A percentile compares a stretch with the other conserved stretches of the same genome.
phyloP scores from a whole-genome alignment of 768 basidiomycete genomes.

The Russula foetens region DNA sequence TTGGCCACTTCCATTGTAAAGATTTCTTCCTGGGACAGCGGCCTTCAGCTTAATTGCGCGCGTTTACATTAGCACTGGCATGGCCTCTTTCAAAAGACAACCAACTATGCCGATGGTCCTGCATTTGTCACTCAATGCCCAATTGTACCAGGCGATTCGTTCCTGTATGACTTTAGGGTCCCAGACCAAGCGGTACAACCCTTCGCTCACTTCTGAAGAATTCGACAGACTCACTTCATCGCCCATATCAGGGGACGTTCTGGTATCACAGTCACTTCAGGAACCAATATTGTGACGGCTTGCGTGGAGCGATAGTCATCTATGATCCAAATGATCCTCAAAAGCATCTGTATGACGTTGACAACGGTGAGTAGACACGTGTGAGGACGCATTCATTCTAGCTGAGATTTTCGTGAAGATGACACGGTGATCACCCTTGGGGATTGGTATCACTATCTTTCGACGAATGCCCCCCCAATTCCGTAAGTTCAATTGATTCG shows the following conservation, averaged over 20 bases:
- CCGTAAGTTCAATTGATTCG: not conserved
- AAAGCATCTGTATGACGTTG: slow-evolving; percentile 32
- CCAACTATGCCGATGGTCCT: slow-evolving; percentile 17
- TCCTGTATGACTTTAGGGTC: slow-evolving; percentile 12
- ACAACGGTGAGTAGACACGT: slow-evolving; percentile 25
- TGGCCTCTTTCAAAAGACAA: slow-evolving; percentile 19
- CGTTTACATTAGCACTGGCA: slow-evolving; percentile 22
- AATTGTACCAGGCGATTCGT: slow-evolving; percentile 16
- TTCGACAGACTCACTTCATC: not conserved
- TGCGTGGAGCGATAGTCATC: slow-evolving; percentile 32
- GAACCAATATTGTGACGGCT: slow-evolving; percentile 31
- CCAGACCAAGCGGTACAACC: slow-evolving; percentile 6
- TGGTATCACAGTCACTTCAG: slow-evolving; percentile 28
- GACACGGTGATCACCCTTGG: slow-evolving; percentile 41
- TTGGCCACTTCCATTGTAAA: slow-evolving; percentile 2
- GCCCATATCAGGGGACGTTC: slow-evolving; percentile 20
- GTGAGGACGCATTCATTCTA: not conserved
- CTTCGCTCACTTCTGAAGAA: not conserved
- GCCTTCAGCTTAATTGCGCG: not conserved
- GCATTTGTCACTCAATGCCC: slow-evolving; percentile 22
- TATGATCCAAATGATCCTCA: slow-evolving; percentile 36
- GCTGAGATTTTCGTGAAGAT: slow-evolving; percentile 22
- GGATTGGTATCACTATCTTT: slow-evolving; percentile 40
- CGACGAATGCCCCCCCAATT: slow-evolving; percentile 25
- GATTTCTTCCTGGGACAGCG: not conserved